These are phyloP conservation scores for Aegilops sharonensis DNA, from an alignment of 176 grass and related monocot genomes.

Conservation along the genomic window DNA sequence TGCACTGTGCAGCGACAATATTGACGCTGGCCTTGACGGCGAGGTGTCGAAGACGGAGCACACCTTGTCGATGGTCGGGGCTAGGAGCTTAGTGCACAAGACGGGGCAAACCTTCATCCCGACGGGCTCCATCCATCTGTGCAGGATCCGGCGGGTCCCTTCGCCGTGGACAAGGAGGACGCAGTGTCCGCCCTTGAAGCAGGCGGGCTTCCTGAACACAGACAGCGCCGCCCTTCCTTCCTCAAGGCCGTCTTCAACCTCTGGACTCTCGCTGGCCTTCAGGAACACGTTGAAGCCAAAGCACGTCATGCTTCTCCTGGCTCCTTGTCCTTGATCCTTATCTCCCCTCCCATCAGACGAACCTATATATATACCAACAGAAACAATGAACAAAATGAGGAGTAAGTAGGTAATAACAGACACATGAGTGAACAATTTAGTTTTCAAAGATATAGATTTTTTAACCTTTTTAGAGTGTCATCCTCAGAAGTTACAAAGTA, in stretches of 20 bases:
- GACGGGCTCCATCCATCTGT: conserved; percentile 60
- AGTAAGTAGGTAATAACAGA: background rate
- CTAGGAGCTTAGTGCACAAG: conserved; percentile 28
- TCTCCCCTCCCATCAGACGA: conserved; percentile 84
- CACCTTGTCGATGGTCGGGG: conserved; percentile 38
- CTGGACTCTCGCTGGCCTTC: conserved; percentile 32
- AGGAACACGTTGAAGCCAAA: conserved; percentile 77
- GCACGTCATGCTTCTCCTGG: conserved; percentile 45
- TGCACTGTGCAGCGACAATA: background rate
- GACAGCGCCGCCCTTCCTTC: background rate
- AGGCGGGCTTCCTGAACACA: conserved; percentile 9
- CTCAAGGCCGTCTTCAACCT: conserved; percentile 11
- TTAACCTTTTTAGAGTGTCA: background rate
- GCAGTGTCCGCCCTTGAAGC: conserved; percentile 50
- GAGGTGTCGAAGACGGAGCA: background rate
- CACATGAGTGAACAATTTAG: too few species aligned
- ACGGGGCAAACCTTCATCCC: conserved; percentile 58
- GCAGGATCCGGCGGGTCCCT: conserved; percentile 59
- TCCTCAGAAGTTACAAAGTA: background rate
- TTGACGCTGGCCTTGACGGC: background rate
- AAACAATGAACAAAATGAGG: background rate
- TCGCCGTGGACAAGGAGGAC: conserved; percentile 60
- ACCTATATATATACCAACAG: conserved; percentile 38
- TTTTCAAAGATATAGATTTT: background rate
- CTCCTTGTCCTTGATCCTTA: conserved; percentile 68